Percentiles rank a stretch among this genome's conserved stretches.
These are phyloP conservation scores for Phaeophleospora eucalypticola DNA, from an alignment of 2,329 filamentous ascomycete genomes.

Conservation along the genomic window DNA sequence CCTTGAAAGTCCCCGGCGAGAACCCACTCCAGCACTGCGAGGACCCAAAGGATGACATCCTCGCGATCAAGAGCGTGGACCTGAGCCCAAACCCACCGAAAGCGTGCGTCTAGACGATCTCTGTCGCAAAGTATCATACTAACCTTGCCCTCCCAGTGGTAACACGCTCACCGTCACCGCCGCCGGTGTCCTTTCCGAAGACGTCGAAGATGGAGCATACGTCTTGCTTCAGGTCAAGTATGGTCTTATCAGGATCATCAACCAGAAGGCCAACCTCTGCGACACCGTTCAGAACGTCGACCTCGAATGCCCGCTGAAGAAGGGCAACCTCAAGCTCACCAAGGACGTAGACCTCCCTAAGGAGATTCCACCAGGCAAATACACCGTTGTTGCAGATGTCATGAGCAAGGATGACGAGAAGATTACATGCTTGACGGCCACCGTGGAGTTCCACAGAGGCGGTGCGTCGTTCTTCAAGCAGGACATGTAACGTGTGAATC, in stretches of 20 bases:
- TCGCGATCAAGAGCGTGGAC: constrained; percentile 75
- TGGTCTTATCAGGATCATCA: constrained; percentile 84
- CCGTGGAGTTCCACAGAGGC: constrained; percentile 57
- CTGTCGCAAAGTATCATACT: background rate
- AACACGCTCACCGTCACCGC: constrained; percentile 73
- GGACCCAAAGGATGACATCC: constrained; percentile 64
- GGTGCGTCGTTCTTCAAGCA: constrained; percentile 24
- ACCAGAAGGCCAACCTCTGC: constrained; percentile 76
- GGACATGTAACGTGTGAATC: constrained; percentile 14
- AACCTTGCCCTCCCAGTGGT: constrained; percentile 56
- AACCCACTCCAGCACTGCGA: constrained; percentile 80
- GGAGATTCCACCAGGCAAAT: constrained; percentile 86
- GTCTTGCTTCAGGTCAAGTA: constrained; percentile 87
- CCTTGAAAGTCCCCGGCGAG: constrained; percentile 65
- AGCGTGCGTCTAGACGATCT: constrained; percentile 56
- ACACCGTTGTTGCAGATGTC: constrained; percentile 84
- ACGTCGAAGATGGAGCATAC: constrained; percentile 73
- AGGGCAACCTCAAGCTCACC: constrained; percentile 65
- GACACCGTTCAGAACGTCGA: constrained; percentile 86
- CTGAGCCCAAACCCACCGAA: constrained; percentile 79
- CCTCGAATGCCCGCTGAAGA: constrained; percentile 79
- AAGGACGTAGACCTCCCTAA: constrained; percentile 82
- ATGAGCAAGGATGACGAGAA: constrained; percentile 66
- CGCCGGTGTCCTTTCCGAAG: constrained; percentile 66
- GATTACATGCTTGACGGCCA: constrained; percentile 83